These are phyloP conservation scores for Hippophae gyantsensis DNA, from an alignment of 306 rosid species.

Conservation along the genomic window DNA sequence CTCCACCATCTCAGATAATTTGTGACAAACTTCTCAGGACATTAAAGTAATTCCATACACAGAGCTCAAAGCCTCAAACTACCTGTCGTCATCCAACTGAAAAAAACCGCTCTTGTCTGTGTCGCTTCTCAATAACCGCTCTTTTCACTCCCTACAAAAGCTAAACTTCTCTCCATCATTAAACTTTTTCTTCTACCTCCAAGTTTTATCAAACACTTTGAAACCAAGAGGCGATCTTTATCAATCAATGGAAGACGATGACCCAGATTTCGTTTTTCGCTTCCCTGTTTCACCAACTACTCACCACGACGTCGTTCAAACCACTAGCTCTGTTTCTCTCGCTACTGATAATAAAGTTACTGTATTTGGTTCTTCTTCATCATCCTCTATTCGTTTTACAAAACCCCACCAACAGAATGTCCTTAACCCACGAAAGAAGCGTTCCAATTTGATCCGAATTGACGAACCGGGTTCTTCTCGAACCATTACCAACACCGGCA, in stretches of 20 bases:
- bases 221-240: background rate
- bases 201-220: background rate
- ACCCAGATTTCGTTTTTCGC: slow-evolving; percentile 2
- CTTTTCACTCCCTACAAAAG: slow-evolving; percentile 3
- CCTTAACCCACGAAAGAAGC: slow-evolving; percentile 30
- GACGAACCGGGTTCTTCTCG: background rate
- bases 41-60: background rate
- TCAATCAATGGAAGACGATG: slow-evolving; percentile 7
- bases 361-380: background rate
- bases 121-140: slow-evolving; percentile 15
- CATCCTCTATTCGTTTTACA: background rate
- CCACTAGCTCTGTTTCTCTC: too few relatives aligned
- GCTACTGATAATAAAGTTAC: too few relatives aligned
- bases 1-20: too few relatives aligned
- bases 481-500: background rate
- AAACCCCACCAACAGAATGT: slow-evolving; percentile 6
- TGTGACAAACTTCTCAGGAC: background rate
- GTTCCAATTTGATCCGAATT: slow-evolving; percentile 20
- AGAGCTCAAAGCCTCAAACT: background rate
- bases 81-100: slow-evolving; percentile 6
- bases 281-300: background rate
- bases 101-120: slow-evolving; percentile 15
- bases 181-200: background rate
- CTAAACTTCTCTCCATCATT: background rate
- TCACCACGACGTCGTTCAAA: too few relatives aligned